phyloP scores from a whole-genome alignment of 495 filamentous ascomycete genomes.

The Chaetomium fimeti region DNA sequence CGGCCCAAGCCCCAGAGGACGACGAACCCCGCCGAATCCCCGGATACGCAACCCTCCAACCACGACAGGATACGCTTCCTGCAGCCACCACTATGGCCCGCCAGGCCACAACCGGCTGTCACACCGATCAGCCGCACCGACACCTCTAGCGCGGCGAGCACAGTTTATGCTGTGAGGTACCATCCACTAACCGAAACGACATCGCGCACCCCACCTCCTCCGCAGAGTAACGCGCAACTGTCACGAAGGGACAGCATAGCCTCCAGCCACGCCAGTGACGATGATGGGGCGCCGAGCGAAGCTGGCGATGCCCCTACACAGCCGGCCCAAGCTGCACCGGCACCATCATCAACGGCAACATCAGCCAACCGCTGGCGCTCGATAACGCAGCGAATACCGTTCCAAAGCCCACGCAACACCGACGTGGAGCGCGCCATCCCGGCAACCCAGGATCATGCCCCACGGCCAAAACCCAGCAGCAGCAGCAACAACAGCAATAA shows the following conservation, averaged over 20 bases:
- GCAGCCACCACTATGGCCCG: conserved; percentile 53
- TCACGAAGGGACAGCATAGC: conserved; percentile 38
- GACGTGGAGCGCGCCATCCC: conserved; percentile 26
- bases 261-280: conserved; percentile 33
- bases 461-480: neutral
- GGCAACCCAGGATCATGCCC: neutral
- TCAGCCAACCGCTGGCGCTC: conserved; percentile 33
- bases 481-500: conserved; percentile 26
- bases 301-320: conserved; percentile 17
- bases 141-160: conserved; percentile 67
- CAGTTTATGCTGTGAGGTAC: conserved; percentile 80
- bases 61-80: conserved; percentile 40
- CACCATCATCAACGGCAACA: conserved; percentile 10
- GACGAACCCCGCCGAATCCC: conserved; percentile 25
- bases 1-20: conserved; percentile 30
- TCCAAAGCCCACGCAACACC: conserved; percentile 22
- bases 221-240: conserved; percentile 34
- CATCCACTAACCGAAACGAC: conserved; percentile 72
- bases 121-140: conserved; percentile 78
- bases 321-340: conserved; percentile 1
- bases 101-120: conserved; percentile 60
- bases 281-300: conserved; percentile 23
- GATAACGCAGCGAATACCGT: conserved; percentile 27
- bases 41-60: conserved; percentile 30
- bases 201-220: conserved; percentile 40